phyloP scores from a whole-genome alignment of 140 eudicot species.

The Erigeron philadelphicus region DNA sequence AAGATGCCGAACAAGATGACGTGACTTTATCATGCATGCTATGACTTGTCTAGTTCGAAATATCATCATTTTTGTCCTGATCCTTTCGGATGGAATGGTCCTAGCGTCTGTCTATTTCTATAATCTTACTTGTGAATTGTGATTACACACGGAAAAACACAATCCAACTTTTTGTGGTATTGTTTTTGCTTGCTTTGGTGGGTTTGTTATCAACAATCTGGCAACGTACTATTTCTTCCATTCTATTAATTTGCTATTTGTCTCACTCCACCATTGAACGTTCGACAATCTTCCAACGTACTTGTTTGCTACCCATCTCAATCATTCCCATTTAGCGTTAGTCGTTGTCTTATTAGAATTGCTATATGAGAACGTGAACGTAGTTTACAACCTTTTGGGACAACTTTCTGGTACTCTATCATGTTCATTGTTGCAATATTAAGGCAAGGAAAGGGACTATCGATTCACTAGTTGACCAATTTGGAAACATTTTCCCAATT shows the following conservation, averaged over 20 bases:
- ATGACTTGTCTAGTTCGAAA: too few relatives aligned
- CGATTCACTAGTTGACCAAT: background rate
- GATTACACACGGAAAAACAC: background rate
- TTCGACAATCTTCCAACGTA: background rate
- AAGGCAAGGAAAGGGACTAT: background rate
- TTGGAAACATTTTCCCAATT: background rate
- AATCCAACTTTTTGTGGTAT: background rate
- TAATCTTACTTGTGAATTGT: background rate
- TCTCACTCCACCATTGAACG: background rate
- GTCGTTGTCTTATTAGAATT: constrained; percentile 3
- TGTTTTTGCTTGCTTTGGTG: background rate
- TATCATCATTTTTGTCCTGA: too few relatives aligned
- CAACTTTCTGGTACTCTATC: constrained; percentile 9
- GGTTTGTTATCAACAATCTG: background rate
- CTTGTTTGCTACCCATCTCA: constrained; percentile 10
- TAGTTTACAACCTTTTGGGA: background rate
- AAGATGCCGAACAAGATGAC: too few relatives aligned
- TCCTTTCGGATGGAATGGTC: too few relatives aligned
- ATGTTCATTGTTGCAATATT: background rate
- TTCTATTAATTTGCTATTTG: background rate
- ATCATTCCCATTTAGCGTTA: background rate
- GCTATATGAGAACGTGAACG: background rate
- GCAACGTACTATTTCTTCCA: background rate
- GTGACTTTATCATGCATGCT: too few relatives aligned
- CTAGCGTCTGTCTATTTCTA: too few relatives aligned